Conservation (phyloP, 2,329 filamentous ascomycete genomes). For the Blumeriella jaapii region DNA sequence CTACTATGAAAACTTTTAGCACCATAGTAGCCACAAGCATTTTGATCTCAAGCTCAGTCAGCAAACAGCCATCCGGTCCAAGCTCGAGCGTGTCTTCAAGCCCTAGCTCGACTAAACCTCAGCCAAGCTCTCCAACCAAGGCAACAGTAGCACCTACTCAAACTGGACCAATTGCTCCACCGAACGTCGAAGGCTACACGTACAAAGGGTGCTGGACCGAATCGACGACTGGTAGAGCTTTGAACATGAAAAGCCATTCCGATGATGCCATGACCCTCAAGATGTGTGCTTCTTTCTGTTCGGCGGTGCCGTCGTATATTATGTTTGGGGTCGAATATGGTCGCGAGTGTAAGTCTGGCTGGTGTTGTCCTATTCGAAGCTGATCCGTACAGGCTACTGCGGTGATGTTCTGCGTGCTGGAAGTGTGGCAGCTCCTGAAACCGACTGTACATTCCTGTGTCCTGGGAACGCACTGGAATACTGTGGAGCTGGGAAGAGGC, state of each 20-base stretch:
- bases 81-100: no score
- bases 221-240: constrained; percentile 18
- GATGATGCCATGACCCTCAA: constrained; percentile 27
- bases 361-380: no score
- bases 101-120: no score
- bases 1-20: no score
- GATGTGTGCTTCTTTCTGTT: constrained; percentile 24
- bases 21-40: no score
- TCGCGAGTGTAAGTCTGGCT: constrained; percentile 26
- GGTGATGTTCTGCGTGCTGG: constrained; percentile 20
- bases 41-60: no score
- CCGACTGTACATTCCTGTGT: constrained; percentile 17
- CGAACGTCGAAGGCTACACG: constrained; percentile 13
- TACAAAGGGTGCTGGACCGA: constrained; percentile 28
- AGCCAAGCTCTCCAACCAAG: no score
- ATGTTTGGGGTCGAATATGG: constrained; percentile 32
- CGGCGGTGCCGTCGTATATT: constrained; percentile 21
- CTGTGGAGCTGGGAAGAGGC: constrained; percentile 24
- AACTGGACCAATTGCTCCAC: constrained; percentile 15
- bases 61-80: no score
- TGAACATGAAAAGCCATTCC: constrained; percentile 15
- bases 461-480: constrained; percentile 22
- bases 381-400: constrained; percentile 20
- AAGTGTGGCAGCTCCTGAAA: constrained; percentile 17
- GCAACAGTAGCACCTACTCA: no score